These are phyloP conservation scores for Lotus japonicus DNA, from an alignment of 306 rosid genomes.

Conservation along the genomic window DNA sequence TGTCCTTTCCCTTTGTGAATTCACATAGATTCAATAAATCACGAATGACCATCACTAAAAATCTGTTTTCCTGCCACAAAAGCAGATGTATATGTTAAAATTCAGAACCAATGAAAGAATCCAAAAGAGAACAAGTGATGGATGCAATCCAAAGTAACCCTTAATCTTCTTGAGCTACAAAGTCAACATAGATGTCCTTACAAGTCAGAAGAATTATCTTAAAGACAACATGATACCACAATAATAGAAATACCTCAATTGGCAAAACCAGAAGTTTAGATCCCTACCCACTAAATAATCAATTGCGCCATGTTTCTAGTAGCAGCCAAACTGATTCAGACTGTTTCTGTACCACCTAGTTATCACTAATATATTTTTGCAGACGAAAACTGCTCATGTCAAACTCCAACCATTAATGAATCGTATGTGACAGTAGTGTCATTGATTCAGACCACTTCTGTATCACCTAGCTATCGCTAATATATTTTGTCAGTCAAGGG, in stretches of 20 bases:
- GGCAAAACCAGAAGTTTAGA: background rate
- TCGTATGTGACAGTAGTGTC: background rate
- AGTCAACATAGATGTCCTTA: background rate
- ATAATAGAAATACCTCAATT: background rate
- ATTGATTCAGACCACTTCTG: background rate
- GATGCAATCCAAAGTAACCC: background rate
- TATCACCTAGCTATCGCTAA: background rate
- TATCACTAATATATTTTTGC: background rate
- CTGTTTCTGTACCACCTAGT: background rate
- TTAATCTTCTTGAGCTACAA: background rate
- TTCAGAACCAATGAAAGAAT: background rate
- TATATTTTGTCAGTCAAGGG: background rate
- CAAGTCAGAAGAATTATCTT: background rate
- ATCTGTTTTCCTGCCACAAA: constrained; percentile 79
- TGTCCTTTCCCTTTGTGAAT: constrained; percentile 94
- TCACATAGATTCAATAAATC: constrained; percentile 90
- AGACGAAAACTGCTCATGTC: background rate
- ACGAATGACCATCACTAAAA: constrained; percentile 97
- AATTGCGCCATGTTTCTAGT: background rate
- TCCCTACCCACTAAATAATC: background rate
- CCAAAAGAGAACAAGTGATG: constrained; percentile 3
- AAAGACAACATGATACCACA: background rate
- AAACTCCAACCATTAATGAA: background rate
- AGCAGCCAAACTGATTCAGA: background rate
- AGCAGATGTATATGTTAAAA: constrained; percentile 8